phyloP scores from a whole-genome alignment of 352 stramenopile species.

The Saprolegnia diclina region DNA sequence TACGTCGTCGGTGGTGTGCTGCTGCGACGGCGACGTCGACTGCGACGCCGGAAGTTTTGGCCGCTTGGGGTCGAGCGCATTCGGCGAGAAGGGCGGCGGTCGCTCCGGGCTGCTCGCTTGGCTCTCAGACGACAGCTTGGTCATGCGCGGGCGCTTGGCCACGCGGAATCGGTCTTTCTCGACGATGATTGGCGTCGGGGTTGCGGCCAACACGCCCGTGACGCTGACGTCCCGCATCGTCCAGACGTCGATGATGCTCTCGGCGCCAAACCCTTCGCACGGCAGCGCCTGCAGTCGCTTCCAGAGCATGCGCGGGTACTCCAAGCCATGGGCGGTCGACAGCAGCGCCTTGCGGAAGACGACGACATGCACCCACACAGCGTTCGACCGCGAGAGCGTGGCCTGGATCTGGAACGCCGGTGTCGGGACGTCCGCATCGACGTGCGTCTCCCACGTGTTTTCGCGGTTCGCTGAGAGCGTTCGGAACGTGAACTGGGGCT shows the following conservation, averaged over 20 bases:
- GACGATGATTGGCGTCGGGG: neutral
- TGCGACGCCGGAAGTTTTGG: neutral
- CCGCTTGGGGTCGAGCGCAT: neutral
- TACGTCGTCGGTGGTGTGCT: neutral
- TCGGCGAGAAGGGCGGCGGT: neutral
- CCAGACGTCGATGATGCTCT: neutral
- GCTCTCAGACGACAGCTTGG: neutral
- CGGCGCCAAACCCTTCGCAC: constrained; percentile 8
- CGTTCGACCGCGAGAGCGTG: neutral
- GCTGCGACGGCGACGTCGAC: neutral
- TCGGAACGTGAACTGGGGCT: constrained; percentile 20
- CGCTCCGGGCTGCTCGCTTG: neutral
- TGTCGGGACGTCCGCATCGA: neutral
- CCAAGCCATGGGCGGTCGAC: neutral
- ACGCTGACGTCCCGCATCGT: constrained; percentile 6
- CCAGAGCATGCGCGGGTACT: constrained; percentile 1
- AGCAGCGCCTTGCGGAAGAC: neutral
- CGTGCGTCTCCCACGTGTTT: constrained; percentile 11
- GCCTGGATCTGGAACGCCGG: neutral
- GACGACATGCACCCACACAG: neutral
- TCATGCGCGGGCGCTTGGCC: neutral
- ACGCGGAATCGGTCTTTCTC: neutral
- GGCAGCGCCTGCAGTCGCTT: constrained; percentile 13
- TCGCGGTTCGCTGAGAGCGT: constrained; percentile 24
- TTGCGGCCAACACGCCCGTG: neutral